Base-by-base conservation (phyloP, 2,329 filamentous ascomycete genomes). In the Monosporascus sp. region DNA sequence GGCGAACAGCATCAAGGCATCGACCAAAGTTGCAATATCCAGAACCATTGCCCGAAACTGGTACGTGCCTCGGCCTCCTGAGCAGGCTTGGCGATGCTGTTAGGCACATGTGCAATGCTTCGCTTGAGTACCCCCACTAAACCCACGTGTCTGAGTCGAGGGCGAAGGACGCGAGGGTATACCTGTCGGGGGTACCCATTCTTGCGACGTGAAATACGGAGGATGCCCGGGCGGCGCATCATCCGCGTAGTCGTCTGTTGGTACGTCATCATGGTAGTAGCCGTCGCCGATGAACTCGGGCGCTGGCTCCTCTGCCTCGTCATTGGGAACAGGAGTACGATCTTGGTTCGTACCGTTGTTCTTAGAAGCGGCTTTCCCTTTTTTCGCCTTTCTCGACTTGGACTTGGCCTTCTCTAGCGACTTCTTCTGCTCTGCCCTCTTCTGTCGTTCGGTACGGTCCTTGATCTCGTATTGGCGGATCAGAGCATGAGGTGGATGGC, bases 401-500 rank as follows among this genome's bases (percentile, higher is more conserved):
- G 91, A 90, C 75, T 96, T 96, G 22, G 92, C 91, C 72, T 97
- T 96, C 68, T 97, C 93, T 52, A 96, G 72, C 34, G 96, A 75
- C 48, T 92, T 80, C 57, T 87, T 85, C 65, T 93, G 89, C 70
- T 97, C 91, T n/a, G 89, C 90, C 61, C 93, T 79, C 59, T 92
- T 84, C 64, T 90, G 90, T 48, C 91, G 86, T 67, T 90, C 86
- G 56, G 88, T 87, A 37, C 91, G 86, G 66, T 97, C 94, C 70
- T 96, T 97, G 68, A 93, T 89, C 73, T 99, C 94, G 67, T 97
- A 99, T 57, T 91, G 85, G 41, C 90, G 84, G 58, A 97, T 95
- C 52, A 99, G 75, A 49, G 91, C 91, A 62, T 84, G 81, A 0
- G 94, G 94, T 2, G 89, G 89, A 50, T 81, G 81, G n/a, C 93